phyloP scores from a whole-genome alignment of 495 filamentous ascomycete species.

The Schizothecium vesticola region DNA sequence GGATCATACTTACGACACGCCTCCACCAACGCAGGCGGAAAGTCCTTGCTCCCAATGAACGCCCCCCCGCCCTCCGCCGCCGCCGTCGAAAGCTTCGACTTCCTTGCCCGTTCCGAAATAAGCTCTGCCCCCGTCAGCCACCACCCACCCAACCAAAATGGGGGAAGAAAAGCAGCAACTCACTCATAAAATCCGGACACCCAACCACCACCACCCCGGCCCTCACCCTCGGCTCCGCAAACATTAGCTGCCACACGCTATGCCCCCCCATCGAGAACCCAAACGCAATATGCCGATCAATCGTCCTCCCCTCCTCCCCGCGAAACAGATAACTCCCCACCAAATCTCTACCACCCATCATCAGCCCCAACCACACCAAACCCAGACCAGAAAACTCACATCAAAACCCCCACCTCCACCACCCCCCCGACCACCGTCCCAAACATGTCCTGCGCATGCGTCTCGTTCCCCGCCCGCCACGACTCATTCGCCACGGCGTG shows the following conservation, averaged over 20 bases:
- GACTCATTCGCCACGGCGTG: conserved; percentile 56
- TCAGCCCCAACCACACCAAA: not conserved
- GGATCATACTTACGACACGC: conserved; percentile 62
- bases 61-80: conserved; percentile 44
- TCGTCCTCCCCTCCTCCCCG: conserved; percentile 35
- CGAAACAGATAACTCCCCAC: conserved; percentile 71
- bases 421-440: conserved; percentile 58
- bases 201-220: conserved; percentile 78
- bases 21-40: conserved; percentile 61
- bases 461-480: conserved; percentile 74
- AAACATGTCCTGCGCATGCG: conserved; percentile 88
- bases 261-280: conserved; percentile 88
- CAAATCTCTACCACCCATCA: conserved; percentile 56
- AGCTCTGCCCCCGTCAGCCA: conserved; percentile 37
- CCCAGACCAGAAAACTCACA: conserved; percentile 16
- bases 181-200: conserved; percentile 76
- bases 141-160: not conserved
- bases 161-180: conserved; percentile 24
- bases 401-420: conserved; percentile 54
- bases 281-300: conserved; percentile 67
- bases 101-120: conserved; percentile 68
- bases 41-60: conserved; percentile 71
- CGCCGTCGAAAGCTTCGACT: conserved; percentile 63
- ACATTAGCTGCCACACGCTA: conserved; percentile 73
- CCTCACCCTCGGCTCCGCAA: conserved; percentile 70